Base-by-base conservation (phyloP, 345 rosid genomes). In the sweet orange (Citrus sinensis) region DNA sequence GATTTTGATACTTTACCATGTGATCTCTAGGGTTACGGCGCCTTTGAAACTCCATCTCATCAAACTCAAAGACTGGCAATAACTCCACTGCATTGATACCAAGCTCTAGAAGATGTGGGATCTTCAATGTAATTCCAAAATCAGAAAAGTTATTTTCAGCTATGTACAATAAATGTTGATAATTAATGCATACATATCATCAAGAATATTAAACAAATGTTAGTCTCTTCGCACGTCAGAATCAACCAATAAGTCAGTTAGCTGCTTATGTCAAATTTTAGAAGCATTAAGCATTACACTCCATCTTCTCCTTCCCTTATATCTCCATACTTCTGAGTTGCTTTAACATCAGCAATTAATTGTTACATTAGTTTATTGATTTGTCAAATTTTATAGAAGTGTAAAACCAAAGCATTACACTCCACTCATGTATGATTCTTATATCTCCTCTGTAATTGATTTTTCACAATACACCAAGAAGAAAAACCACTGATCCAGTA, bases 31-130 rank as follows among this genome's bases (percentile, higher is more conserved):
- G 97, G 81, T 93, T 95, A 77, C 83, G 86, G 59, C 84, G 91
- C 88, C 97, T 89, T 83, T 95, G 97, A 70, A 95, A 88, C 88
- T 95, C 99, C 70, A 93, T 86, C 82, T 95, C 99, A 67, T 95
- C 99, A 78, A 90, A 95, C 82, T 95, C 99, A 67, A 93, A 95
- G 69, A 95, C 89, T 5, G 98, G 98, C 71, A 93, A 86, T 85
- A 93, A 81, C 90, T 95, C 99, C 84, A 95, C 96, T 5, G 99
- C 97, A 87, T 91, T 95, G 79, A 95, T 85, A 73, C 97, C 97
- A 72, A 95, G 92, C 87, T 93, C 96, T 73, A 87, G 80, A 84
- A 95, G 94, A 83, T 95, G 93, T 67, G 98, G 98, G 66, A 95
- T 93, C 98, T 95, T 78, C 32, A 65, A 85, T 81, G 46, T 64